Conservation (phyloP, 805 yeast species). For the Starmerella bacillaris region DNA sequence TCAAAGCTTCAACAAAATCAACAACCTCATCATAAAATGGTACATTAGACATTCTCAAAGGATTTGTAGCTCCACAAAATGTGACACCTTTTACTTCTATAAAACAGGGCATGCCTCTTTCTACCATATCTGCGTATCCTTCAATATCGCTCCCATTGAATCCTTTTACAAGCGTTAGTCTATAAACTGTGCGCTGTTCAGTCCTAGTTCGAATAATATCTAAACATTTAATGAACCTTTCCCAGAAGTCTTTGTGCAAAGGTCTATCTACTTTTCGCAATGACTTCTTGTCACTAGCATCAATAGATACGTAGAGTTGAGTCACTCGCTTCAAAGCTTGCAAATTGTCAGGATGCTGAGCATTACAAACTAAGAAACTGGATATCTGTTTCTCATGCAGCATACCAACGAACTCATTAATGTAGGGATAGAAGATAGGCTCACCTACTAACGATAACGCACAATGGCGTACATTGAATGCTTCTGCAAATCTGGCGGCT, state of each 20-base stretch:
- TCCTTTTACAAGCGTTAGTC: conserved; percentile 80
- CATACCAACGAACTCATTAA: conserved; percentile 65
- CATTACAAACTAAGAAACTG: conserved; percentile 81
- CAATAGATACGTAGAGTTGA: conserved; percentile 80
- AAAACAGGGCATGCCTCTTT: conserved; percentile 63
- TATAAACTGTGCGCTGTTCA: conserved; percentile 78
- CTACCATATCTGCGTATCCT: conserved; percentile 77
- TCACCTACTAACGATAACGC: conserved; percentile 88
- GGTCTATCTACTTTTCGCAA: conserved; percentile 78
- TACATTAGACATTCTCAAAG: conserved; percentile 85
- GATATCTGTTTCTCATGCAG: conserved; percentile 67
- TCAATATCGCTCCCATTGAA: conserved; percentile 62
- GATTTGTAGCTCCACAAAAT: conserved; percentile 83
- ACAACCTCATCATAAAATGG: conserved; percentile 87
- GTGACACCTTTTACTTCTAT: conserved; percentile 92
- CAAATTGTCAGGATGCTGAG: conserved; percentile 83
- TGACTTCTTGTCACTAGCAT: conserved; percentile 73
- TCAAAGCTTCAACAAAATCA: conserved; percentile 47
- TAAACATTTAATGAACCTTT: conserved; percentile 59
- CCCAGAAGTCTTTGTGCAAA: conserved; percentile 81
- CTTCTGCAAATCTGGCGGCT: conserved; percentile 77
- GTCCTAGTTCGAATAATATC: conserved; percentile 60
- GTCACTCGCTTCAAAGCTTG: conserved; percentile 57
- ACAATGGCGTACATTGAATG: conserved; percentile 76
- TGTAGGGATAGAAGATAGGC: conserved; percentile 84